Evolutionary conservation across 2,329 filamentous ascomycete species (phyloP), one percentile per base, ranked within the genome.

Genomic region (Mycosphaerella sp.): DNA sequence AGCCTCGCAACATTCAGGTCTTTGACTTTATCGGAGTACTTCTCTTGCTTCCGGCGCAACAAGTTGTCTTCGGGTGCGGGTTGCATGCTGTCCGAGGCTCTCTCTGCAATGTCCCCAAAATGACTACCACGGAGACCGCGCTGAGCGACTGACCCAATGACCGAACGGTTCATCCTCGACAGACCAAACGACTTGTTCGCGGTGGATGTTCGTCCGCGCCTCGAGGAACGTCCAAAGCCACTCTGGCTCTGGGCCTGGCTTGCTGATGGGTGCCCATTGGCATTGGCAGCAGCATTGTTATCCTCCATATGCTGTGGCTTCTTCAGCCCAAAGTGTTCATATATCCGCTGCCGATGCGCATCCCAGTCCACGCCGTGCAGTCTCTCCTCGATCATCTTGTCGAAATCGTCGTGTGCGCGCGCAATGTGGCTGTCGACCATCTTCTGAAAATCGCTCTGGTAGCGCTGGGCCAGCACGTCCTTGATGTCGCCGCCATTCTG

Each of bases 351-450:
- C 59, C 92, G 85, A 74, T 97, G 92, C 12, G 87, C 85, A 64
- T 96, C 91, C 91, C 93, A 97, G 70, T 97, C 90, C 76, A 95
- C 85, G 21, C 62, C 66, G 31, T 90, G 89, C 47, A 97, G 84
- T 67, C 95, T 95, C 65, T 96, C 91, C 69, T 97, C 91, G 53
- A 98, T 78, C 69, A 95, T 97, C 57, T 82, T 81, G 69, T 98
- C 91, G 69, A 98, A 97, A 67, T 97, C 93, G 53, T 84, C 83
- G 56, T 92, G 85, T 3, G 91, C 93, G 66, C 91, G 84, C 66
- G 92, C 86, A 57, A 97, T 56, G 21, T 63, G 62, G 40, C 57
- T 58, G 40, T 66, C 62, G 26, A 68, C 64, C 64, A 67, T 63
- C 50, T 66, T 60, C 66, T 82, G 87, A 71, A 97, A 84, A 55